Conservation (phyloP, 371 early-diverging fungal genomes). For the Mycotypha africana region DNA sequence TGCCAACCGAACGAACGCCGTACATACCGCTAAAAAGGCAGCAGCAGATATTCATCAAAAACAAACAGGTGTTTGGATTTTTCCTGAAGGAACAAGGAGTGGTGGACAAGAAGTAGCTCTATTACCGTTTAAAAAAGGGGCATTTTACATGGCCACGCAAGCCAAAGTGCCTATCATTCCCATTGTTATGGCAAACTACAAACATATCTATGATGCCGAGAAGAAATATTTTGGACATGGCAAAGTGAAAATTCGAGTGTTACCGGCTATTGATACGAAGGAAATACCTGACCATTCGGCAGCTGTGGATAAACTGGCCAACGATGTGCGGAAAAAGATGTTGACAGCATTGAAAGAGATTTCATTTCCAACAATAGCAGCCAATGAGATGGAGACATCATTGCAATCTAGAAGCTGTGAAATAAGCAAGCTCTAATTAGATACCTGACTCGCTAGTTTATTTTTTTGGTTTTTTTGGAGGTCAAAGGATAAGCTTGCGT, state of each 20-base stretch:
- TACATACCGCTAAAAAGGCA: constrained; percentile 78
- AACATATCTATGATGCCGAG: constrained; percentile 65
- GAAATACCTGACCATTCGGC: constrained; percentile 60
- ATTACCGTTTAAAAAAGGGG: constrained; percentile 92
- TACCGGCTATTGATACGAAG: constrained; percentile 71
- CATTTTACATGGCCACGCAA: constrained; percentile 88
- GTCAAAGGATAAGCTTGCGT: too few species aligned
- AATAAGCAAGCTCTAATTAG: too few species aligned
- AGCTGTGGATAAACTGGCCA: constrained; percentile 63
- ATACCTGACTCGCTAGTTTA: too few species aligned
- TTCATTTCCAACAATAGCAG: too few species aligned
- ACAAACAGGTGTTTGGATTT: constrained; percentile 79
- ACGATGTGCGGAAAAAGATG: constrained; percentile 68
- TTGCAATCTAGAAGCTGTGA: too few species aligned
- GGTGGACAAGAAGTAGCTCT: constrained; percentile 38
- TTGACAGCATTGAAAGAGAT: constrained; percentile 62
- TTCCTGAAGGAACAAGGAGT: constrained; percentile 93
- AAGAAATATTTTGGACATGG: constrained; percentile 62
- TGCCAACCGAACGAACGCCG: constrained; percentile 71
- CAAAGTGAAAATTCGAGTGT: constrained; percentile 69
- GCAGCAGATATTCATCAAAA: constrained; percentile 69
- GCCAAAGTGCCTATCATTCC: constrained; percentile 87
- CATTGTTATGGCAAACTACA: constrained; percentile 78
- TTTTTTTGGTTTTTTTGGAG: too few species aligned
- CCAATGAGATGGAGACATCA: too few species aligned